Percentiles rank a stretch among this genome's conserved stretches.
Conservation (phyloP, 371 early-diverging fungal species). For the Actinomortierella wolfii region DNA sequence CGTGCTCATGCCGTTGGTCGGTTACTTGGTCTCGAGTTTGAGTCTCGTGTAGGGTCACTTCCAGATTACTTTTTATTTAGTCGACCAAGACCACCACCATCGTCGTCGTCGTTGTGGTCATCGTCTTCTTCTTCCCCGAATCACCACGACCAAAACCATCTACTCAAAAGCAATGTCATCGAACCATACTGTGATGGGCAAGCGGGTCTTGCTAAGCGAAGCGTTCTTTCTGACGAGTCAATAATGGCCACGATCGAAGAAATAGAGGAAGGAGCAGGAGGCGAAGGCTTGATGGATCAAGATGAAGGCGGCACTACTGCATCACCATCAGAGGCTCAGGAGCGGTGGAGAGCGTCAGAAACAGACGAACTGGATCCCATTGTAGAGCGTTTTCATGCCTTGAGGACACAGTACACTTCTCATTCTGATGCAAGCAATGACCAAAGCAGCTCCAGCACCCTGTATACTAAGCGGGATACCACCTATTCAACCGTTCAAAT, state of each 20-base stretch:
- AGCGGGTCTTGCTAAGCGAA: no score
- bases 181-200: no score
- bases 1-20: constrained; percentile 20
- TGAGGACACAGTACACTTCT: constrained; percentile 12
- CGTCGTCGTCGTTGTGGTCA: no score
- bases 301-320: neutral
- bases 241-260: no score
- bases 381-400: constrained; percentile 14
- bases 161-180: no score
- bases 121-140: no score
- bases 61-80: constrained; percentile 33
- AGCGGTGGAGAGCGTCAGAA: neutral
- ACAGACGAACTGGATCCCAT: constrained; percentile 9
- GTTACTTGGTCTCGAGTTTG: constrained; percentile 22
- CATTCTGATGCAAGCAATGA: neutral
- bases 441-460: neutral
- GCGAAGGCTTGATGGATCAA: neutral
- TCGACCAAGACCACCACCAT: constrained; percentile 5
- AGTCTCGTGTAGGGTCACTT: constrained; percentile 22
- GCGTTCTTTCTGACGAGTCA: no score
- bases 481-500: neutral
- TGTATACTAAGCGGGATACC: neutral
- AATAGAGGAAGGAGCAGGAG: no score
- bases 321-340: neutral
- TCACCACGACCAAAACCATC: no score